These are phyloP conservation scores for Fusarium globosum DNA, from an alignment of 2,329 filamentous ascomycete genomes.

Conservation along the genomic window DNA sequence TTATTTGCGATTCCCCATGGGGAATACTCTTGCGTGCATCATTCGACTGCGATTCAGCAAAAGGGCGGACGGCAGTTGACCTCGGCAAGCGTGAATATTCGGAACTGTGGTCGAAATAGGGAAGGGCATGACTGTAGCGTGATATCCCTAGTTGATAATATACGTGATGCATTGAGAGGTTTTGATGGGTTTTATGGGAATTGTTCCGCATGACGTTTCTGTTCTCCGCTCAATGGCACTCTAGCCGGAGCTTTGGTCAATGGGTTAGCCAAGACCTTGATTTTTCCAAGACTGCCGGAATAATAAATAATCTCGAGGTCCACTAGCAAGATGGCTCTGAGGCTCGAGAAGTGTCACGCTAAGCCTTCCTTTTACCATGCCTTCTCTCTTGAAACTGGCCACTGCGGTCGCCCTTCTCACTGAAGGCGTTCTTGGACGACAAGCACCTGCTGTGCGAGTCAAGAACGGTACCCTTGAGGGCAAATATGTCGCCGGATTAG, in stretches of 20 bases:
- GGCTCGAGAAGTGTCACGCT: neutral
- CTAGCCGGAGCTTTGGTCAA: neutral
- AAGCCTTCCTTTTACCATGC: constrained; percentile 1
- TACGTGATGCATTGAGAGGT: neutral
- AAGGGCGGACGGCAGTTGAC: constrained; percentile 7
- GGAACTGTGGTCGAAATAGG: constrained; percentile 3
- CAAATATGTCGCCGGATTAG: constrained; percentile 28
- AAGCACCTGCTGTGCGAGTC: constrained; percentile 31
- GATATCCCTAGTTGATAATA: neutral
- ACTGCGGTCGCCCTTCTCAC: constrained; percentile 13
- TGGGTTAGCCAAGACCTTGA: rapidly evolving
- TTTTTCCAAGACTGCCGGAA: too few species aligned
- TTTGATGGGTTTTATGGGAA: neutral
- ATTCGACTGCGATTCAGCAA: neutral
- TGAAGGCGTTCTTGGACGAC: neutral
- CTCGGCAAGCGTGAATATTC: constrained; percentile 14
- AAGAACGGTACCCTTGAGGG: constrained; percentile 41
- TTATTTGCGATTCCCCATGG: constrained; percentile 19
- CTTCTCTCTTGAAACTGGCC: constrained; percentile 12
- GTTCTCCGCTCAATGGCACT: constrained; percentile 6
- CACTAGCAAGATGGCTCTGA: neutral
- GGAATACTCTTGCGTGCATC: constrained; percentile 4
- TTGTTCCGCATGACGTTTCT: constrained; percentile 5
- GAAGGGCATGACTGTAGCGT: neutral
- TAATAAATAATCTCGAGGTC: constrained; percentile 2